A percentile compares a stretch with the other conserved stretches of the same genome.
Conservation (phyloP, 768 basidiomycete genomes). For the Boletus eberwhitei region DNA sequence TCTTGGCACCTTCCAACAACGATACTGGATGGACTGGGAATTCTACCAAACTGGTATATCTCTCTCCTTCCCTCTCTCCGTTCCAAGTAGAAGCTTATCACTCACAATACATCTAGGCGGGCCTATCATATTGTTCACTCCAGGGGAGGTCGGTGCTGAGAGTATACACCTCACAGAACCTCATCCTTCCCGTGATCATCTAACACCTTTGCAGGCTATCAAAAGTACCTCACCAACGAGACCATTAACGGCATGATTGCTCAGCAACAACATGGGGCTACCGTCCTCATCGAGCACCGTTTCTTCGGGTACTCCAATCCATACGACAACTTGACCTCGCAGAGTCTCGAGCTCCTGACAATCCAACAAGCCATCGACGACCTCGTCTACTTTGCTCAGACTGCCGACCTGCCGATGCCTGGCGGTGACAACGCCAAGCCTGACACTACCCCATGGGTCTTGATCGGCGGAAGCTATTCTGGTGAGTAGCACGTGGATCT, state of each 20-base stretch:
- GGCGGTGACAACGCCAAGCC: slow-evolving; percentile 61
- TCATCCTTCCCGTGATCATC: not conserved
- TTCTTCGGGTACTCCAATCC: slow-evolving; percentile 80
- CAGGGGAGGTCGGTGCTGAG: slow-evolving; percentile 60
- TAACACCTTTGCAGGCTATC: slow-evolving; percentile 21
- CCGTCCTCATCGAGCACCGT: slow-evolving; percentile 66
- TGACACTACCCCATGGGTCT: slow-evolving; percentile 41
- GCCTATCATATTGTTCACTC: slow-evolving; percentile 41
- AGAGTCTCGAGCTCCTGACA: slow-evolving; percentile 58
- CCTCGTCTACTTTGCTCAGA: slow-evolving; percentile 65
- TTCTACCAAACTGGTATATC: slow-evolving; percentile 51
- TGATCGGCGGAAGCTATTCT: slow-evolving; percentile 43
- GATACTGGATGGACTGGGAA: slow-evolving; percentile 69
- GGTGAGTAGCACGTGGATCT: slow-evolving; percentile 12
- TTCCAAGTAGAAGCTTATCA: not conserved
- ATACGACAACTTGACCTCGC: slow-evolving; percentile 51
- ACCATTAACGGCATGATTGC: slow-evolving; percentile 65
- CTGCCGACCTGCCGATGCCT: slow-evolving; percentile 64
- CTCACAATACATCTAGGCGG: slow-evolving; percentile 12
- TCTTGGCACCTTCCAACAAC: slow-evolving; percentile 72
- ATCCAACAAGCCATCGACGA: slow-evolving; percentile 76
- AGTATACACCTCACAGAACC: slow-evolving; percentile 14
- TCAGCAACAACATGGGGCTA: slow-evolving; percentile 60
- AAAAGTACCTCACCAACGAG: slow-evolving; percentile 56
- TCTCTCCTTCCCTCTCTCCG: not conserved